Conservation (phyloP, 2,329 filamentous ascomycete genomes). For the Monascus ruber region DNA sequence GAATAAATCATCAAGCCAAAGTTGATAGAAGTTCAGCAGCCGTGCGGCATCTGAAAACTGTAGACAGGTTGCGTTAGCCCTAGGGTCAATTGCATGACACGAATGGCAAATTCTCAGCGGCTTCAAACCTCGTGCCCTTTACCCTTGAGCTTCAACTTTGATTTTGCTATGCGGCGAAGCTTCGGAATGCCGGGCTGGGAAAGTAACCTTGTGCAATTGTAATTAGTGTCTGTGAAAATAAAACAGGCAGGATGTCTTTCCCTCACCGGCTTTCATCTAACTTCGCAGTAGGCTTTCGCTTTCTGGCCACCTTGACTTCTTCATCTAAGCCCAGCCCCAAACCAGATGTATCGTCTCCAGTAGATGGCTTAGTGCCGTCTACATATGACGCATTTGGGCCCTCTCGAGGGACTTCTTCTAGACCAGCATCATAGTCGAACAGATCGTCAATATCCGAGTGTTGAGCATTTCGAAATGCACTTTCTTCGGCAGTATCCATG, state of each 20-base stretch:
- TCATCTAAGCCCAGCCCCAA: slow-evolving; percentile 68
- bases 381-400: slow-evolving; percentile 14
- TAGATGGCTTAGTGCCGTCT: slow-evolving; percentile 10
- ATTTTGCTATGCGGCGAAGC: slow-evolving; percentile 58
- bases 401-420: slow-evolving; percentile 39
- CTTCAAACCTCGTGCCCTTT: slow-evolving; percentile 74
- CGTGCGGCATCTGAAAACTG: slow-evolving; percentile 75
- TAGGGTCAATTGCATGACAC: too few species aligned
- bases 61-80: too few species aligned
- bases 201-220: slow-evolving; percentile 49
- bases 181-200: slow-evolving; percentile 75
- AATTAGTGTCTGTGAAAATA: not conserved
- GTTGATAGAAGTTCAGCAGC: slow-evolving; percentile 80
- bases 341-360: slow-evolving; percentile 35
- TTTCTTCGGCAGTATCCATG: slow-evolving; percentile 5
- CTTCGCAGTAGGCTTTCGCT: slow-evolving; percentile 66
- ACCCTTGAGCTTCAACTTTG: slow-evolving; percentile 68
- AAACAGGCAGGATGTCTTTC: not conserved
- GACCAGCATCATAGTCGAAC: slow-evolving; percentile 61
- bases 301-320: slow-evolving; percentile 71
- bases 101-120: not conserved
- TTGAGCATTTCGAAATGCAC: slow-evolving; percentile 5
- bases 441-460: slow-evolving; percentile 50
- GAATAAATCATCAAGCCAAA: slow-evolving; percentile 94
- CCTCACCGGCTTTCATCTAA: slow-evolving; percentile 66